Evolutionary conservation across 371 early-diverging fungal species (phyloP), one percentile per base, ranked within the genome.

Genomic region (Apophysomyces elegans): DNA sequence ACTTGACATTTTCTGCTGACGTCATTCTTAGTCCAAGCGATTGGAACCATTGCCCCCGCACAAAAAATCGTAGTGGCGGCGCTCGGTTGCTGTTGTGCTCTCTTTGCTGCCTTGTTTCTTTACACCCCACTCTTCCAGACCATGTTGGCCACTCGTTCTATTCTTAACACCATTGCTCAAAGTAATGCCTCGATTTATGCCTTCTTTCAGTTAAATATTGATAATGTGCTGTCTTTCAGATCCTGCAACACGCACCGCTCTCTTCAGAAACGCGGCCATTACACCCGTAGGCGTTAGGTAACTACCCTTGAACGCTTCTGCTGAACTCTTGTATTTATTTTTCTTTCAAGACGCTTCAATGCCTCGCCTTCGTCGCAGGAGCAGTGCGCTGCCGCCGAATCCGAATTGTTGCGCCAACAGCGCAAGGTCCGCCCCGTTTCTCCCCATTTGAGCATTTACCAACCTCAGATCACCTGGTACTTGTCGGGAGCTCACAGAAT

Each of bases 371-470:
- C 65, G 41, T 43, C 61, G 56, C 39, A 62, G 47, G 77, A 74
- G 35, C 79, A 80, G 61, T 80, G 79, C 43, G 79, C 80, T 44
- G 81, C 69, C 63, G 80, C 83, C 46, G 84, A 83, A 65, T 80
- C 84, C 38, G 84, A 83, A 58, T 62, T 83, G 21, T 72, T 88
- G 59, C 74, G 81, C 75, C 76, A 85, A 62, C 89, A 88, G 72
- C 87, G 89, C 73, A 80, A 82, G 66, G 75, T 82, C 73, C 92
- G 98, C 56, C 98, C 98, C 37, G 77, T 89, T 37, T 89, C 92
- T 47, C 97, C 95, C 47, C 91, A 95, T 64, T 70, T 95, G 65
- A 73, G 80, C 56, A 96, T 96, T 77, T 97, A 96, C 83, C 87
- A 94, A 81, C 93, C 92, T 57, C 95, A 95, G 77, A 70, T 96